A percentile compares a stretch with the other conserved stretches of the same genome.
Evolutionary conservation across 2,329 filamentous ascomycete species (phyloP).

Genomic region (Metarhizium anisopliae): DNA sequence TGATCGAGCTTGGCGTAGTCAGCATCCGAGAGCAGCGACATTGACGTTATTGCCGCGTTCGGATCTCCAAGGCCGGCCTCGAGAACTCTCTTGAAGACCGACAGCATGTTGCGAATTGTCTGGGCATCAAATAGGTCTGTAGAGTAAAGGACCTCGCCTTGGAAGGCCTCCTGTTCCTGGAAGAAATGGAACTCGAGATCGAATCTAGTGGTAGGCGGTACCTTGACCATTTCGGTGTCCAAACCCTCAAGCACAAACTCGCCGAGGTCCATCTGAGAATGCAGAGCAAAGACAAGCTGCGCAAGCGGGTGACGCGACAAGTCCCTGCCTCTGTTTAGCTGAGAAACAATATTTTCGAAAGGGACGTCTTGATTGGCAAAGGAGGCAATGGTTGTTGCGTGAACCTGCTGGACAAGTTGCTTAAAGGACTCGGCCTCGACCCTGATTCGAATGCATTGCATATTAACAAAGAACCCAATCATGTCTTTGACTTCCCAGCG

Average conservation of each 20-base stretch:
- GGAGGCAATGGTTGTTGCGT: too few relatives aligned
- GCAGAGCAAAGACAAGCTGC: conserved; percentile 12
- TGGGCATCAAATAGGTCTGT: conserved; percentile 13
- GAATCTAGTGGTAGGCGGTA: too few relatives aligned
- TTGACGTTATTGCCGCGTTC: not conserved
- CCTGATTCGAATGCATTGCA: too few relatives aligned
- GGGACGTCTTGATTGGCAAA: too few relatives aligned
- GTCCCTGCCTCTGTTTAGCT: too few relatives aligned
- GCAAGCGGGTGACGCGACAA: conserved; percentile 13
- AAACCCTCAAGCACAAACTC: conserved; percentile 11
- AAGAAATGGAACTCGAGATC: too few relatives aligned
- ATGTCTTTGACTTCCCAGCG: too few relatives aligned
- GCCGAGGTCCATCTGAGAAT: conserved; percentile 14
- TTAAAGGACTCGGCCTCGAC: too few relatives aligned
- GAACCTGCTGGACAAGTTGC: too few relatives aligned
- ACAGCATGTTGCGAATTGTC: conserved; percentile 12
- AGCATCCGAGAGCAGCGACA: not conserved
- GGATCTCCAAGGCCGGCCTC: conserved; percentile 10
- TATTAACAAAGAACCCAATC: too few relatives aligned
- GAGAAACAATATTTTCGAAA: too few relatives aligned
- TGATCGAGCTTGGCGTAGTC: conserved; percentile 3
- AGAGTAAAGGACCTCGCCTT: conserved; percentile 10
- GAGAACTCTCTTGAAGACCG: conserved; percentile 11
- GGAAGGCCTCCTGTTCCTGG: too few relatives aligned
- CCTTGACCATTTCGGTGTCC: conserved; percentile 4